A percentile compares a stretch with the other conserved stretches of the same genome.
Conservation (phyloP, 306 rosid genomes). For the Inga leiocalycina region DNA sequence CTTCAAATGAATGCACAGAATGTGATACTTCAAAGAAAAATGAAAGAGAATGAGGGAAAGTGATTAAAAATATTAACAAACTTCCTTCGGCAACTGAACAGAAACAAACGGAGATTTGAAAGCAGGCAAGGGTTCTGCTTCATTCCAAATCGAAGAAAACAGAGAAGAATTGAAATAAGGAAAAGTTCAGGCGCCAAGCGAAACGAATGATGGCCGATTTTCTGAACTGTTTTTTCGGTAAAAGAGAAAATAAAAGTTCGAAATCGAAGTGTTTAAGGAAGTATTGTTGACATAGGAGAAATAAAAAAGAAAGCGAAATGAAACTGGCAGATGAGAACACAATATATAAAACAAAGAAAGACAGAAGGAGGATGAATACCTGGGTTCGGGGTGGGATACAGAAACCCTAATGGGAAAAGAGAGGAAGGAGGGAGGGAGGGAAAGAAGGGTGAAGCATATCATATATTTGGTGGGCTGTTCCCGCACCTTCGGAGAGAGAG, state of each 20-base stretch:
- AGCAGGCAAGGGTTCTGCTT: neutral
- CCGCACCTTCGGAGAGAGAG: slow-evolving; percentile 11
- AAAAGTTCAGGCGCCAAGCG: slow-evolving; percentile 13
- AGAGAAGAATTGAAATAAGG: neutral
- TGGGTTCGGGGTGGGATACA: neutral
- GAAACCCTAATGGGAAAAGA: slow-evolving; percentile 13
- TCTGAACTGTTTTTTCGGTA: neutral
- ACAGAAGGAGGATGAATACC: neutral
- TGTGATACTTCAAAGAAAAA: neutral
- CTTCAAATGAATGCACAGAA: neutral
- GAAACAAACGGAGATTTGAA: neutral
- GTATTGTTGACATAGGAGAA: neutral
- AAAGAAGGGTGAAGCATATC: neutral
- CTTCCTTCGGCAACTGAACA: neutral
- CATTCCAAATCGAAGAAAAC: neutral
- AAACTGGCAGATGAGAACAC: neutral
- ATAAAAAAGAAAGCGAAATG: slow-evolving; percentile 10
- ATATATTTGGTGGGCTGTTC: slow-evolving; percentile 6
- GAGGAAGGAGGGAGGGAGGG: slow-evolving; percentile 23
- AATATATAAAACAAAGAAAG: neutral
- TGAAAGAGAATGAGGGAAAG: neutral
- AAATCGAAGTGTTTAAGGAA: neutral
- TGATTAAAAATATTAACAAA: slow-evolving; percentile 9
- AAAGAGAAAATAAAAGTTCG: neutral
- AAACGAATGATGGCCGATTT: neutral